Percentiles rank a stretch among this genome's conserved stretches.
phyloP scores from a whole-genome alignment of 306 rosid genomes.

The Mimosa bimucronata region DNA sequence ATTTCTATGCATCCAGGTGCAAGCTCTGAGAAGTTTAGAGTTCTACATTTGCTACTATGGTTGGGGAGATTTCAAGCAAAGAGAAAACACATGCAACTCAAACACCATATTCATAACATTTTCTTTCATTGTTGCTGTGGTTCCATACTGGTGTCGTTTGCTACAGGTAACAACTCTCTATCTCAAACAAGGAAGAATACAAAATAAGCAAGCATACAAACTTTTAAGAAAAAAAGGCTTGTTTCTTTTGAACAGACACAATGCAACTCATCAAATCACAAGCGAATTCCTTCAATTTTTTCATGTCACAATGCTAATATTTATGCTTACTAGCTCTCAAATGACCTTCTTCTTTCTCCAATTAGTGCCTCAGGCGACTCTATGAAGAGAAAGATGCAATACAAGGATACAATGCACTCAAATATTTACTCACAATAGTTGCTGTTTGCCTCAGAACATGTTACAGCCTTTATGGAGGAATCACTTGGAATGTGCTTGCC shows the following conservation, averaged over 20 bases:
- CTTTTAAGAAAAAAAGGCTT: neutral
- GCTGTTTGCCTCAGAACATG: constrained; percentile 70
- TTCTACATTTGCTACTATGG: constrained; percentile 78
- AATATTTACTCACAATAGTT: constrained; percentile 60
- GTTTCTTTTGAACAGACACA: neutral
- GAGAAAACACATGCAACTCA: constrained; percentile 44
- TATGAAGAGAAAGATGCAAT: constrained; percentile 63
- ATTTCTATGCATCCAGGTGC: constrained; percentile 47
- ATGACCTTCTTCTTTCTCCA: neutral
- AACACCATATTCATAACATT: constrained; percentile 44
- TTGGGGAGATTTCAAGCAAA: constrained; percentile 60
- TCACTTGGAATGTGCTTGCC: constrained; percentile 49
- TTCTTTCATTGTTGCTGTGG: constrained; percentile 54
- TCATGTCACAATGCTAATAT: neutral
- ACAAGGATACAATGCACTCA: constrained; percentile 68
- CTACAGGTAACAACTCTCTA: constrained; percentile 51
- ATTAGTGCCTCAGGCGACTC: constrained; percentile 62
- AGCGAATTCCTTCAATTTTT: neutral
- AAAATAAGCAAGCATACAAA: too few species aligned
- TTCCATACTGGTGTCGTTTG: constrained; percentile 66
- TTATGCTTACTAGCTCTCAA: neutral
- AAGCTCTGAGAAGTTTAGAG: constrained; percentile 66
- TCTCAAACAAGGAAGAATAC: neutral
- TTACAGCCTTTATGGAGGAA: constrained; percentile 34
- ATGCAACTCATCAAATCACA: neutral